A percentile compares a stretch with the other conserved stretches of the same genome.
phyloP scores from a whole-genome alignment of 2,329 filamentous ascomycete genomes.

The Ramularia collo-cygni region DNA sequence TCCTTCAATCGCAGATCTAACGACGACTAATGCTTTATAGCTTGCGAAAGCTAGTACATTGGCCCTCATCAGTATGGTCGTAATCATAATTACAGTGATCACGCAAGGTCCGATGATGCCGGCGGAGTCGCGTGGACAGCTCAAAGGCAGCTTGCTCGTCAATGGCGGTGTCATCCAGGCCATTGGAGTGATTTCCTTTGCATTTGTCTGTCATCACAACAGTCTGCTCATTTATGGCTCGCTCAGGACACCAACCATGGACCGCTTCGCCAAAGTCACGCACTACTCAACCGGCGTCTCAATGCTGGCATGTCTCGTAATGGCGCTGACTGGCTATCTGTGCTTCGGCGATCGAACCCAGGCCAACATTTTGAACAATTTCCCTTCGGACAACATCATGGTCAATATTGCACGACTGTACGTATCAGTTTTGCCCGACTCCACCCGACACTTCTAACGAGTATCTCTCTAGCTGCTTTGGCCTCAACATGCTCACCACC shows the following conservation, averaged over 20 bases:
- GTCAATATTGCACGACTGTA: conserved; percentile 86
- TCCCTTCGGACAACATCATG: conserved; percentile 81
- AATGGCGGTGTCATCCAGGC: conserved; percentile 89
- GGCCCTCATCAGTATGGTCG: conserved; percentile 83
- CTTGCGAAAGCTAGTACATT: conserved; percentile 92
- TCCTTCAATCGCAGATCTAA: neutral
- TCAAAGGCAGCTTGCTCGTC: conserved; percentile 65
- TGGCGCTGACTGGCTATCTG: conserved; percentile 85
- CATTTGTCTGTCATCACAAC: conserved; percentile 81
- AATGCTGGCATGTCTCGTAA: conserved; percentile 80
- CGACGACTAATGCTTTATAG: conserved; percentile 40
- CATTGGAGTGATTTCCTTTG: conserved; percentile 96
- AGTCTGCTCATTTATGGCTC: conserved; percentile 96
- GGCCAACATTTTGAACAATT: conserved; percentile 98
- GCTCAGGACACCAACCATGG: conserved; percentile 84
- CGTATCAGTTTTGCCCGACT: conserved; percentile 16
- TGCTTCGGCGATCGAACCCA: conserved; percentile 87
- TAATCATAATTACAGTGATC: conserved; percentile 83
- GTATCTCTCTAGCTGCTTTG: conserved; percentile 59
- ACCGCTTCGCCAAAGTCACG: conserved; percentile 87
- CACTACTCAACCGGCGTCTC: conserved; percentile 89
- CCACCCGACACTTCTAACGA: neutral
- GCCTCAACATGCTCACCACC: conserved; percentile 97
- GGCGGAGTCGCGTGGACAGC: conserved; percentile 61
- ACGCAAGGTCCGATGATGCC: conserved; percentile 75